These are phyloP conservation scores for Inga laurina DNA, from an alignment of 306 rosid genomes.

Conservation along the genomic window DNA sequence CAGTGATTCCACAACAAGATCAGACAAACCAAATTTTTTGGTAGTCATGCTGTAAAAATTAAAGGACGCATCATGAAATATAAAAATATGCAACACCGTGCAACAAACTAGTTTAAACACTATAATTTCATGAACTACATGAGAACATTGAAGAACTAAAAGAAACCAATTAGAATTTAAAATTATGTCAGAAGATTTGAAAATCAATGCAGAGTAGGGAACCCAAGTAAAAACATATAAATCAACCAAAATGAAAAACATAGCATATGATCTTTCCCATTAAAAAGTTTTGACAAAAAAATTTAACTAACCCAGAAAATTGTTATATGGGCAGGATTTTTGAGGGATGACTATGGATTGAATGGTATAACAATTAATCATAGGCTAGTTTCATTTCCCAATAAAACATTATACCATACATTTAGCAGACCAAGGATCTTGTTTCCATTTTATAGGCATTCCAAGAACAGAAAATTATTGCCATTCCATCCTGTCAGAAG, in stretches of 20 bases:
- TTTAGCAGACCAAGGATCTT: constrained; percentile 18
- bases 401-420: constrained; percentile 11
- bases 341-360: background rate
- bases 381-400: constrained; percentile 10
- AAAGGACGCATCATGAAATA: constrained; percentile 34
- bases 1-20: constrained; percentile 71
- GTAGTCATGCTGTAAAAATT: constrained; percentile 72
- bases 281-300: background rate
- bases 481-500: constrained; percentile 12
- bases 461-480: background rate
- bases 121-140: constrained; percentile 10
- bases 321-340: background rate
- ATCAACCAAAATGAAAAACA: constrained; percentile 14
- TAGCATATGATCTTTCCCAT: constrained; percentile 13
- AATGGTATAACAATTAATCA: constrained; percentile 3
- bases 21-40: constrained; percentile 74
- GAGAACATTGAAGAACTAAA: background rate
- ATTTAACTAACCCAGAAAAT: background rate
- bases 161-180: background rate
- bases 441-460: constrained; percentile 2
- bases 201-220: background rate
- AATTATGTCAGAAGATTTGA: constrained; percentile 1
- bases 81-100: constrained; percentile 12
- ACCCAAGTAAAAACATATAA: background rate
- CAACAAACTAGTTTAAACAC: constrained; percentile 3